Conservation (phyloP, 257 asterid genomes). For the Phtheirospermum japonicum region DNA sequence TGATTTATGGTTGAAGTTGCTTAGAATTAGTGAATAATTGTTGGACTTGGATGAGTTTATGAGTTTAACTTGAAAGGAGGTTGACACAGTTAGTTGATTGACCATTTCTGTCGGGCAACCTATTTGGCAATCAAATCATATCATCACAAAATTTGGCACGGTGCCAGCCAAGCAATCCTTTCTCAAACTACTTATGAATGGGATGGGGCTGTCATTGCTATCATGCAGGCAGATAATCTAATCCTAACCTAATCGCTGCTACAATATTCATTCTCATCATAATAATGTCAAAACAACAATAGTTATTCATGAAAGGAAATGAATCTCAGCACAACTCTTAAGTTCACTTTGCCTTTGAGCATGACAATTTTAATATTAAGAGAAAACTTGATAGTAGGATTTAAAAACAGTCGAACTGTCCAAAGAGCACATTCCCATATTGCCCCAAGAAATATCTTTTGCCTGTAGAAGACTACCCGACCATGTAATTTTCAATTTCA, state of each 20-base stretch:
- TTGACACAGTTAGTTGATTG: constrained; percentile 7
- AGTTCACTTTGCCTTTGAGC: neutral
- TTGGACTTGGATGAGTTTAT: neutral
- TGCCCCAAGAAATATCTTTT: neutral
- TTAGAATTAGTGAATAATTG: constrained; percentile 14
- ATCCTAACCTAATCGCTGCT: too few relatives aligned
- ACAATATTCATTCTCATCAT: too few relatives aligned
- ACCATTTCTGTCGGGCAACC: too few relatives aligned
- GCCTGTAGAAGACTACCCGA: neutral
- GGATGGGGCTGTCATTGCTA: too few relatives aligned
- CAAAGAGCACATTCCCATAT: neutral
- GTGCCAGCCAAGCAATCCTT: too few relatives aligned
- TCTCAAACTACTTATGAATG: too few relatives aligned
- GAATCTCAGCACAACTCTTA: too few relatives aligned
- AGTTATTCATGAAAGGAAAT: too few relatives aligned
- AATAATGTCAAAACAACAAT: too few relatives aligned
- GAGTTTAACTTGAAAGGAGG: constrained; percentile 14
- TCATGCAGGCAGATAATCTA: too few relatives aligned
- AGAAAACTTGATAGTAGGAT: neutral
- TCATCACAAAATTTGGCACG: too few relatives aligned
- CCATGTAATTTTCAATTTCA: neutral
- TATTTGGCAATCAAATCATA: too few relatives aligned
- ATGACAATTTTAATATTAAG: neutral
- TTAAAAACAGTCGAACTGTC: neutral
- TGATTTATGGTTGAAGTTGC: constrained; percentile 12